These are phyloP conservation scores for Samsoniella hepiali DNA, from an alignment of 2,329 filamentous ascomycete genomes.

Conservation along the genomic window DNA sequence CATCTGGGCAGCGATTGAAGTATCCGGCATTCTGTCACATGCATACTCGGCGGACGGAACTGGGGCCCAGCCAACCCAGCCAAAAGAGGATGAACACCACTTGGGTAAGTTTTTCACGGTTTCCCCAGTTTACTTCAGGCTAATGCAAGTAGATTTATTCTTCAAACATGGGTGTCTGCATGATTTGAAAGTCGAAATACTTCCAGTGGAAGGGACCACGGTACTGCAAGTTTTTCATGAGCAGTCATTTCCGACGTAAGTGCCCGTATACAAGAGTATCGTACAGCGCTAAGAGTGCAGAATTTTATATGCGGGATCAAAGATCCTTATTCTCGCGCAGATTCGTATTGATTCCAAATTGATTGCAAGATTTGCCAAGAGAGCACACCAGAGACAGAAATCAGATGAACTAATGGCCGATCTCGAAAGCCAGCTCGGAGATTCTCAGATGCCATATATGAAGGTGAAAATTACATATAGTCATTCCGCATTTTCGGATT, in stretches of 20 bases:
- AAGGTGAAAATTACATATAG: slow-evolving; percentile 51
- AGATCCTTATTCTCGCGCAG: slow-evolving; percentile 48
- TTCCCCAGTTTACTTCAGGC: background rate
- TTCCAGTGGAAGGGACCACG: slow-evolving; percentile 39
- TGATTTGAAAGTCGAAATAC: slow-evolving; percentile 45
- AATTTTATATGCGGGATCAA: slow-evolving; percentile 42
- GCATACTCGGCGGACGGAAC: slow-evolving; percentile 17
- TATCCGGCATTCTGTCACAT: slow-evolving; percentile 22
- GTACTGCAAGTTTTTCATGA: slow-evolving; percentile 47
- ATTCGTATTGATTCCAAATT: slow-evolving; percentile 32
- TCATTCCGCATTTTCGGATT: slow-evolving; percentile 52
- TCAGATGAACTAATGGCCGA: slow-evolving; percentile 58
- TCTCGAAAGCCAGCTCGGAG: slow-evolving; percentile 54
- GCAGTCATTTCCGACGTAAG: slow-evolving; percentile 42
- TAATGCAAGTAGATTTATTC: slow-evolving; percentile 28
- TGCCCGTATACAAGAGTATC: background rate
- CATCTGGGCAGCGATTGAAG: slow-evolving; percentile 23
- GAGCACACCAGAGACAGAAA: slow-evolving; percentile 34
- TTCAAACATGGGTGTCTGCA: slow-evolving; percentile 48
- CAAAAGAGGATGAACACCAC: slow-evolving; percentile 14
- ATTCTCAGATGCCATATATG: slow-evolving; percentile 47
- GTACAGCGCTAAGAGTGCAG: slow-evolving; percentile 27
- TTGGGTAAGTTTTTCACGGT: background rate
- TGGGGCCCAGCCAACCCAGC: slow-evolving; percentile 4
- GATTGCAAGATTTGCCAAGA: slow-evolving; percentile 7